phyloP scores from a whole-genome alignment of 805 yeast species.

The Jamesozyma jinghongensis region DNA sequence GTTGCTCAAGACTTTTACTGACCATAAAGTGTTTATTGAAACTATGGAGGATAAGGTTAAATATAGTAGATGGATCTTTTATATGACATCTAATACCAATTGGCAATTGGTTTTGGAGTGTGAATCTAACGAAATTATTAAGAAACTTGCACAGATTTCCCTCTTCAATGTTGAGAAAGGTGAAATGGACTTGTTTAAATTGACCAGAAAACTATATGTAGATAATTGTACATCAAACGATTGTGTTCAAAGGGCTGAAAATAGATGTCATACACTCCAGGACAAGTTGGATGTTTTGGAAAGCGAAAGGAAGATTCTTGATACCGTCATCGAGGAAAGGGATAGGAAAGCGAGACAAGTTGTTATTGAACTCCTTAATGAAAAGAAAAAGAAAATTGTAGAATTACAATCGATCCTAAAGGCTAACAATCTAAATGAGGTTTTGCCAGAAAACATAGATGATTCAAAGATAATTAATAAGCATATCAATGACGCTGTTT shows the following conservation, averaged over 20 bases:
- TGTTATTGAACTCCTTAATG: constrained; percentile 19
- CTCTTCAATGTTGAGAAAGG: constrained; percentile 8
- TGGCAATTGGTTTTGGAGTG: constrained; percentile 19
- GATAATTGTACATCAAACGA: constrained; percentile 12
- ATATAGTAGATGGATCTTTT: constrained; percentile 14
- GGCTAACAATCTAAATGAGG: neutral
- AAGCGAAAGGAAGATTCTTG: constrained; percentile 9
- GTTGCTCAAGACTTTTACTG: constrained; percentile 14
- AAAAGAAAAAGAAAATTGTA: constrained; percentile 19
- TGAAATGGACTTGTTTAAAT: constrained; percentile 22
- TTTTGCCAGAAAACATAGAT: neutral
- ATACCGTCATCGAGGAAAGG: constrained; percentile 13
- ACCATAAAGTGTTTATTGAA: constrained; percentile 8
- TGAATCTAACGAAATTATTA: constrained; percentile 11
- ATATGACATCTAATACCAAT: constrained; percentile 4
- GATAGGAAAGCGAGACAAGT: constrained; percentile 17
- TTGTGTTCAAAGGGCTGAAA: neutral
- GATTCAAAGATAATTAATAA: constrained; percentile 17
- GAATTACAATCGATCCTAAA: constrained; percentile 11
- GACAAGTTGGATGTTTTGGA: constrained; percentile 3
- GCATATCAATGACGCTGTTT: constrained; percentile 12
- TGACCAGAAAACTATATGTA: constrained; percentile 13
- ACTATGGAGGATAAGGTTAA: constrained; percentile 4
- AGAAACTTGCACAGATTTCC: constrained; percentile 17
- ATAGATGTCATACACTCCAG: neutral